Evolutionary conservation across 2,329 filamentous ascomycete species (phyloP), one percentile per base, ranked within the genome.

Genomic region (Diaporthe vaccinii): DNA sequence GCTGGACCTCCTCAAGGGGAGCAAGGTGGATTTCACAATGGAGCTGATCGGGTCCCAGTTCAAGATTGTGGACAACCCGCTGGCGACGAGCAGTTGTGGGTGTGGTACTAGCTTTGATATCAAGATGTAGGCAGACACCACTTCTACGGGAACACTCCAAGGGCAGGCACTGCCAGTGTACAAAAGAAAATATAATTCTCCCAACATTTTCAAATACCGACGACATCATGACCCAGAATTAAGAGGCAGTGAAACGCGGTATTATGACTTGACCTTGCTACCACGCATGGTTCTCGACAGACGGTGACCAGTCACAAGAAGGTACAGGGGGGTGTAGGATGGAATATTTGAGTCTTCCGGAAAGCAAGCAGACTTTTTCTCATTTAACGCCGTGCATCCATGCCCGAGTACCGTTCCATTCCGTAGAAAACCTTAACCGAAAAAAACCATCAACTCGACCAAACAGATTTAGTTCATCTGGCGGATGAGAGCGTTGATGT

Each of bases 71-170:
- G 96, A 98, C 80, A 99, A 98, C 81, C 97, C 97, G 0, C 88
- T 92, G 55, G 97, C 97, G 6, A 95, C 94, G 75, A 98, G 96
- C 84, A 98, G 94, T 83, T 99, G 97, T 86, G 97, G 97, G 1
- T 99, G 97, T 84, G 97, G 97, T 10, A 98, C 96, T 22, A 98
- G 96, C 83, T 99, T 99, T 84, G 97, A 98, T 85, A 95, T 98
- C 78, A 95, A 96, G 82, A 85, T 90, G 83, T 92, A 85, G 78
- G 75, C 39, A 17, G 49, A 53, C 17, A 46, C 61, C 49, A 70
- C 51, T 17, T 34, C n/a, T 39, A 28, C 34, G 17, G n/a, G 22
- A 41, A 44, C 44, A 62, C 31, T 22, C 65, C 34, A 28, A 31
- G n/a, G 49, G 28, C 41, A 28, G 65, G 7, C 49, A 31, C 3